phyloP scores from a whole-genome alignment of 164 flowering plant genomes.

The Magnolia officinalis region DNA sequence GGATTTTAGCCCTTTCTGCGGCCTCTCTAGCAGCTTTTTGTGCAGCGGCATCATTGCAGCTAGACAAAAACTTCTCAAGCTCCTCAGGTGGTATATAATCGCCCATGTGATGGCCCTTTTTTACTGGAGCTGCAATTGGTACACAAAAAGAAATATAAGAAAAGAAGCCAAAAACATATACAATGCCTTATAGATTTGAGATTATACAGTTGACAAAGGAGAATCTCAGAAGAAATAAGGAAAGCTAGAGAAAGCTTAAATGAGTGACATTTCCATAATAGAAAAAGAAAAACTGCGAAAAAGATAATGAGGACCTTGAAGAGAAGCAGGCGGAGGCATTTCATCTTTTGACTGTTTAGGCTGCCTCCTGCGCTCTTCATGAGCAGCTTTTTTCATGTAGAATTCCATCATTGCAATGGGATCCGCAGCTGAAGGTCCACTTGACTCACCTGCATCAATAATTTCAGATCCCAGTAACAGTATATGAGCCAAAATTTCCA shows the following conservation, averaged over 20 bases:
- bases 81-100: conserved; percentile 91
- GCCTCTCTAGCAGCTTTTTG: conserved; percentile 68
- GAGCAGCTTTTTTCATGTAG: conserved; percentile 94
- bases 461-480: background rate
- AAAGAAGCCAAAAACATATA: background rate
- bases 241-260: background rate
- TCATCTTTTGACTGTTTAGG: conserved; percentile 87
- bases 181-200: background rate
- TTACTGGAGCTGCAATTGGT: conserved; percentile 28
- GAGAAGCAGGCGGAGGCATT: conserved; percentile 98
- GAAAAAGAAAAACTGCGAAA: background rate
- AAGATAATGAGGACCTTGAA: conserved; percentile 51
- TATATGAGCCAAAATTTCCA: background rate
- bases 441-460: conserved; percentile 42
- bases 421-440: conserved; percentile 51
- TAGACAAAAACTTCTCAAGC: conserved; percentile 80
- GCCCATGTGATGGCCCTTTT: conserved; percentile 98
- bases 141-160: background rate
- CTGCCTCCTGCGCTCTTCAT: conserved; percentile 72
- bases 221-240: background rate
- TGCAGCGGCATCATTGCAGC: conserved; percentile 72
- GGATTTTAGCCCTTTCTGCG: conserved; percentile 74
- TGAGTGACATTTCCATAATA: background rate
- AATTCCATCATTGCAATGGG: conserved; percentile 97
- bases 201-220: background rate